These are phyloP conservation scores for Wallemia ichthyophaga DNA, from an alignment of 1,284 basidiomycete genomes.

Conservation along the genomic window DNA sequence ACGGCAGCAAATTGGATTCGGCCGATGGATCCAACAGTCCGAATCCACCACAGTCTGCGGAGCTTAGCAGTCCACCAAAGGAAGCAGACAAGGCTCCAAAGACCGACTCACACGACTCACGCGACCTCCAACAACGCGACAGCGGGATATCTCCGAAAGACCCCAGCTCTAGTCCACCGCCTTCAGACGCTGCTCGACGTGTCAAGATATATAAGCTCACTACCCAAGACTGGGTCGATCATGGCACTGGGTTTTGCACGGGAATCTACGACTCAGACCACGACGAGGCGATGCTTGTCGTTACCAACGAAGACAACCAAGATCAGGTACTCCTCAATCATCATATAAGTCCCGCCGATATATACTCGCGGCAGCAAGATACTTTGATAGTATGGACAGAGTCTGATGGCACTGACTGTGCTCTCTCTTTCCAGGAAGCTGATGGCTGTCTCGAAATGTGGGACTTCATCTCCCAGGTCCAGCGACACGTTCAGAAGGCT, in stretches of 20 bases:
- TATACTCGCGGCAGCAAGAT: slow-evolving; percentile 83
- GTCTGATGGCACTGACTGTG: slow-evolving; percentile 74
- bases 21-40: background rate
- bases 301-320: slow-evolving; percentile 43
- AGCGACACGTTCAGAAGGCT: slow-evolving; percentile 31
- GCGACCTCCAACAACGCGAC: too few relatives aligned
- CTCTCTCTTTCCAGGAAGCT: slow-evolving; percentile 83
- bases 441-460: slow-evolving; percentile 90
- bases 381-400: slow-evolving; percentile 99
- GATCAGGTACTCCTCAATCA: slow-evolving; percentile 39
- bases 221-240: slow-evolving; percentile 62
- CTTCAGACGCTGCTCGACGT: background rate
- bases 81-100: background rate
- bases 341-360: slow-evolving; percentile 45
- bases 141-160: background rate
- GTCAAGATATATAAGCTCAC: slow-evolving; percentile 66
- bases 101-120: background rate
- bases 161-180: background rate
- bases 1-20: background rate
- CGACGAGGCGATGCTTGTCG: slow-evolving; percentile 50
- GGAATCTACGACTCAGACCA: slow-evolving; percentile 50
- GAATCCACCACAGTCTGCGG: background rate
- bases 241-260: slow-evolving; percentile 75
- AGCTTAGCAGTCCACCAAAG: background rate
- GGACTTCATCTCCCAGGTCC: slow-evolving; percentile 90